Evolutionary conservation across 345 rosid genomes (phyloP), one percentile per base, ranked within the genome.

Genomic region (Eucalyptus cloeziana): DNA sequence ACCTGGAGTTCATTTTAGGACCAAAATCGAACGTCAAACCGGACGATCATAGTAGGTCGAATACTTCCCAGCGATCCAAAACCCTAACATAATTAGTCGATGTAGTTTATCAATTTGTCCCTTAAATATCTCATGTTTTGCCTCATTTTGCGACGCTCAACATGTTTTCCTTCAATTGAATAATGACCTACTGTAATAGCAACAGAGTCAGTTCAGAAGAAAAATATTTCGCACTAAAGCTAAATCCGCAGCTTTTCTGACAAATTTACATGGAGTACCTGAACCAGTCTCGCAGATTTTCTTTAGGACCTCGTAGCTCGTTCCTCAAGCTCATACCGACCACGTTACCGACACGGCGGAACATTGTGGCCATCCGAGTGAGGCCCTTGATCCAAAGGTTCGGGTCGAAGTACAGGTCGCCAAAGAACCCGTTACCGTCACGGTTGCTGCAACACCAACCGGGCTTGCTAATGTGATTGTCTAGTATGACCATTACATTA

Each of bases 351-450:
- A 93, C 91, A 25, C 94, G 96, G 3, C 90, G 89, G 86, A 96
- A 95, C 31, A 94, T 86, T 33, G 91, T 91, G 7, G 99, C 99
- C 94, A 97, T 94, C 71, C 86, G 91, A 44, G 93, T 90, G 31
- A 96, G 92, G 60, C 97, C 98, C 3, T 90, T 86, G 88, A 94
- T 88, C 99, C 99, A 96, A 11, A 51, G 87, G 69, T 92, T 93
- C 8, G 98, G 99, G 45, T 94, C 90, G 49, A 97, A 96, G 90
- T 92, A 95, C 40, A 56, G 88, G 90, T 97, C 99, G 16, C 99
- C 98, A 86, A 97, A 96, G 92, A 97, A 97, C 11, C 98, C 99
- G 89, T 97, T 96, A 76, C 96, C 99, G 21, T 97, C 99, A 19
- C 25, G 86, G 86, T 49, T 92, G 86, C 92, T 90, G 88, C 99